phyloP scores from a whole-genome alignment of 805 yeast genomes.

The Sugiyamaella floridensis region DNA sequence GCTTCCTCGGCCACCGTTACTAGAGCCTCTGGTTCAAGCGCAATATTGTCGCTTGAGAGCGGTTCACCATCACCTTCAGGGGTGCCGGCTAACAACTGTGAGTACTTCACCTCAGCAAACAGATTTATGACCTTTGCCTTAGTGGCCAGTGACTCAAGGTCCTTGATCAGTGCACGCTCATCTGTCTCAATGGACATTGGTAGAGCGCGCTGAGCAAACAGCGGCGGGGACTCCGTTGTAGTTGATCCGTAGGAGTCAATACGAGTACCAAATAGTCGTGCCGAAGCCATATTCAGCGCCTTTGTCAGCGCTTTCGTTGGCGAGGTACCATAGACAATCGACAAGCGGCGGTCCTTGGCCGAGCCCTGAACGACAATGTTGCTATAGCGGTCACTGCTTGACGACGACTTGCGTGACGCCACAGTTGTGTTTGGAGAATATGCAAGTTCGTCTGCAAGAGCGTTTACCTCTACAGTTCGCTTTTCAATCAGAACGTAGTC shows the following conservation, averaged over 20 bases:
- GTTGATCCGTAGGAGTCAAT: constrained; percentile 16
- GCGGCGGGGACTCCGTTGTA: constrained; percentile 18
- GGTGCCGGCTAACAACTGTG: constrained; percentile 50
- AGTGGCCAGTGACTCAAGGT: constrained; percentile 71
- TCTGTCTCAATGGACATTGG: constrained; percentile 18
- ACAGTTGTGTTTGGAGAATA: constrained; percentile 18
- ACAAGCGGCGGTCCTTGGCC: constrained; percentile 23
- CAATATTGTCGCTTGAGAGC: constrained; percentile 10
- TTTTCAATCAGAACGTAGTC: constrained; percentile 95
- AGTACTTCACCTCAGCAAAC: constrained; percentile 85
- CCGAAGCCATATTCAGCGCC: constrained; percentile 82
- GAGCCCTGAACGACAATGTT: not conserved
- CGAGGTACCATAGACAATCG: constrained; percentile 33
- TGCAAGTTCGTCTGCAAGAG: constrained; percentile 88
- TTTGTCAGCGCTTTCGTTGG: constrained; percentile 86
- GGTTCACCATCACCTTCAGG: constrained; percentile 1
- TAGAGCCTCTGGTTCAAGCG: constrained; percentile 30
- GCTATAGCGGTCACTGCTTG: not conserved
- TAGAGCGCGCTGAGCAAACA: constrained; percentile 19
- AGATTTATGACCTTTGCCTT: constrained; percentile 84
- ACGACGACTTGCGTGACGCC: not conserved
- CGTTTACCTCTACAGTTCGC: constrained; percentile 89
- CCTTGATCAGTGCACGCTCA: constrained; percentile 25
- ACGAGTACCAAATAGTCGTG: constrained; percentile 65
- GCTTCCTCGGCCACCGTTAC: constrained; percentile 72